Evolutionary conservation across 2,329 filamentous ascomycete genomes (phyloP), one percentile per base, ranked within the genome.

Genomic region (Diaporthe aspalathi): DNA sequence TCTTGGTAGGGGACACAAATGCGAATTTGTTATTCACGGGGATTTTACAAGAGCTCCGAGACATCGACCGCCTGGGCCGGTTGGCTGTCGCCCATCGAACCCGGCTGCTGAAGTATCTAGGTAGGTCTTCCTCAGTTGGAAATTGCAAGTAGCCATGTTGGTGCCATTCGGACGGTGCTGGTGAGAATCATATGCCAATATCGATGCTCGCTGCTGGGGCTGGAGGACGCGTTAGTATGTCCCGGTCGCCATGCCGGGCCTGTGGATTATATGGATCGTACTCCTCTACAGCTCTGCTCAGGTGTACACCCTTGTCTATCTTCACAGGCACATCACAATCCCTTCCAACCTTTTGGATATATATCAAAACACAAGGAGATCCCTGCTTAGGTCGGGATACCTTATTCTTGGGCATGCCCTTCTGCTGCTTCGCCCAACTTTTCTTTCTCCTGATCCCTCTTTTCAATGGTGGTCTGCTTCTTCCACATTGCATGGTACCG

Each of bases 401-500:
- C 14, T 47, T 12, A 68, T 8, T n/a, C 22, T 24, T 68, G 43
- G 9, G 16, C 47, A 11, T 27, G 53, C 7, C 43, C n/a, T 16
- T 68, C 69, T 4, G 69, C 27, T 22, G 54, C 27, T 5, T 69
- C 71, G 14, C 38, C 71, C 17, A 71, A 29, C 56, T 73, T 73
- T 16, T 67, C 69, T 22, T 73, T 66, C 50, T 71, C 76, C 70
- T 74, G 74, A 68, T 78, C 76, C 27, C 78, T 79, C 74, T 83
- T 84, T 67, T 84, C 82, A 11, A 78, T 79, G 0, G 80, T 83
- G 3, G 81, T 84, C 74, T 88, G 86, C 72, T 86, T 86, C 74
- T 83, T 80, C 87, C 88, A 89, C 76, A 90, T 83, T 35, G 84
- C 82, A 63, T 83, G 79, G 72, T 89, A 90, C 49, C 83, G 80